Percentiles rank a stretch among this genome's conserved stretches.
Evolutionary conservation across 257 asterid genomes (phyloP).

Genomic region (Echites panduratus): DNA sequence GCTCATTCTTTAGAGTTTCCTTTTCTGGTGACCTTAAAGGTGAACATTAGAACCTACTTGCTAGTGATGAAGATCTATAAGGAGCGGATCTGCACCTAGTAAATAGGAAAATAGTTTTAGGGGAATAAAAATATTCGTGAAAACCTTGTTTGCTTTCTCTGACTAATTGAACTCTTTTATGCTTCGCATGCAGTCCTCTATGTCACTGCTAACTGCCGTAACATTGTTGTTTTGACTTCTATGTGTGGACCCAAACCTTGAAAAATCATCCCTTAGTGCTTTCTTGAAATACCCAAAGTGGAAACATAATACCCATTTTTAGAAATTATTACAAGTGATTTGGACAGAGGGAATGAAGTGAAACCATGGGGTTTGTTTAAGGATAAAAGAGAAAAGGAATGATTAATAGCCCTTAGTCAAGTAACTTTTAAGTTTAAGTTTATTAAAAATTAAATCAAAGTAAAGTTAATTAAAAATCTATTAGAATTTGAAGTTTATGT

Average conservation of each 20-base stretch:
- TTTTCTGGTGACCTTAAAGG: constrained; percentile 25
- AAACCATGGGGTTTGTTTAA: too few relatives aligned
- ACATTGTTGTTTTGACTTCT: constrained; percentile 10
- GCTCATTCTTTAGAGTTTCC: neutral
- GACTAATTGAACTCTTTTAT: constrained; percentile 6
- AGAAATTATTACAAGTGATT: constrained; percentile 17
- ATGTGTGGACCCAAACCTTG: constrained; percentile 21
- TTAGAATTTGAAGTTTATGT: too few relatives aligned
- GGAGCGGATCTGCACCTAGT: constrained; percentile 98
- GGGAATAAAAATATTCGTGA: constrained; percentile 40
- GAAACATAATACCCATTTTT: constrained; percentile 36
- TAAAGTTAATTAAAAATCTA: too few relatives aligned
- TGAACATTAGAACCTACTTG: constrained; percentile 62
- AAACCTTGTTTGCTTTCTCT: constrained; percentile 24
- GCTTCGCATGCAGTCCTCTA: constrained; percentile 10
- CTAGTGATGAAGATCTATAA: constrained; percentile 81
- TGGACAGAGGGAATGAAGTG: constrained; percentile 18
- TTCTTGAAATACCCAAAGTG: constrained; percentile 44
- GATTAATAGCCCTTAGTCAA: too few relatives aligned
- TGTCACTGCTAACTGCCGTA: constrained; percentile 20
- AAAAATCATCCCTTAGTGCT: constrained; percentile 30
- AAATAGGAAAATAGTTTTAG: constrained; percentile 54
- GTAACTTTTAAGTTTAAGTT: too few relatives aligned
- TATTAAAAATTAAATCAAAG: too few relatives aligned
- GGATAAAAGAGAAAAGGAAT: too few relatives aligned